phyloP scores from a whole-genome alignment of 345 rosid species.

The Passiflora organensis region DNA sequence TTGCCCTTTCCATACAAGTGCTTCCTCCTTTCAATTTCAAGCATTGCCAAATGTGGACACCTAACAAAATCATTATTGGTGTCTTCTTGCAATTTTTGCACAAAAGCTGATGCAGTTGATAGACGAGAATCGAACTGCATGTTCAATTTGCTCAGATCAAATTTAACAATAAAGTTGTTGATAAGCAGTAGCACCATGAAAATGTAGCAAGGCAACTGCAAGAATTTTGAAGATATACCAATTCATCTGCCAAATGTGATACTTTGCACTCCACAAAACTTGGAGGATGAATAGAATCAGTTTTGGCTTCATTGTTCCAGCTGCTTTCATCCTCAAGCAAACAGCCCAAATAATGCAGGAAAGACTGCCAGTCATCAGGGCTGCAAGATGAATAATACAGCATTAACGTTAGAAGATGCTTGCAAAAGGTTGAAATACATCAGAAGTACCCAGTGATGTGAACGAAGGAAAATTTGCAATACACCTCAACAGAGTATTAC shows the following conservation, averaged over 20 bases:
- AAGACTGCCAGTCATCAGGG: slow-evolving; percentile 98
- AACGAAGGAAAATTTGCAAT: no score
- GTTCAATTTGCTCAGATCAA: slow-evolving; percentile 16
- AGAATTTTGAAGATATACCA: slow-evolving; percentile 42
- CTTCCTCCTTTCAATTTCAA: slow-evolving; percentile 87
- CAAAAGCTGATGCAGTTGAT: slow-evolving; percentile 57
- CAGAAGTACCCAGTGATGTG: neutral
- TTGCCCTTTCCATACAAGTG: slow-evolving; percentile 62
- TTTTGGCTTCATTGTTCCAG: slow-evolving; percentile 40
- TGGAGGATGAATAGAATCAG: slow-evolving; percentile 41
- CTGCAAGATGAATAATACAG: slow-evolving; percentile 48
- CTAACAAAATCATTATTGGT: slow-evolving; percentile 45
- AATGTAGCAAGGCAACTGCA: slow-evolving; percentile 8
- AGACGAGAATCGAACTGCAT: slow-evolving; percentile 79
- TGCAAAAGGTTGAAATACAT: neutral
- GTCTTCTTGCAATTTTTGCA: slow-evolving; percentile 55
- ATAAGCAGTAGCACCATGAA: neutral
- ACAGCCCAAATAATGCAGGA: slow-evolving; percentile 85
- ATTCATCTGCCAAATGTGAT: slow-evolving; percentile 63
- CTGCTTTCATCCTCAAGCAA: slow-evolving; percentile 79
- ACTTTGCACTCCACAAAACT: slow-evolving; percentile 49
- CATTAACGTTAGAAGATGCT: slow-evolving; percentile 18
- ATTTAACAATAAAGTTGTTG: slow-evolving; percentile 4
- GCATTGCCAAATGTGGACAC: slow-evolving; percentile 65
- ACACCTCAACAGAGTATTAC: no score